Evolutionary conservation across 2,329 filamentous ascomycete species (phyloP), one percentile per base, ranked within the genome.

Genomic region (Gnomoniopsis smithogilvyi): DNA sequence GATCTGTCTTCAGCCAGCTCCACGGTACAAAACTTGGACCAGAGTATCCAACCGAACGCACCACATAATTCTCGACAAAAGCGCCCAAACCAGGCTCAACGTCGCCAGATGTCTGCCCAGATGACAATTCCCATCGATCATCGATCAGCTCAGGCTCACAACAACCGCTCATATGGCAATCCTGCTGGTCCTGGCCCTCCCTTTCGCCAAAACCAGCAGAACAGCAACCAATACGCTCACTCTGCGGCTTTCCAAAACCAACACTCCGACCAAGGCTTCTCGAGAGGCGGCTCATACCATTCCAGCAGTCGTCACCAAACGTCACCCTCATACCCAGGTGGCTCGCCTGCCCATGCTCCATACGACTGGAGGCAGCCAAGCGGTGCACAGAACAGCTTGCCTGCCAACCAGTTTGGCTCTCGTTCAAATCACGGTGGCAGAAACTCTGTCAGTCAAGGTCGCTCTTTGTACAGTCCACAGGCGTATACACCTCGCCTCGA

Each of bases 71-170:
- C 67, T n/a, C 61, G 65, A 53, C 74, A 75, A 65, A 85, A 79
- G 65, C 81, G 84, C 22, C 80, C 76, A 2, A 88, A 88, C 61
- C 85, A 88, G 67, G 84, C 85, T 1, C 82, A 87, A 64, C 77
- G 85, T 51, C 80, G 85, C 22, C 83, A 87, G 65, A 84, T 86
- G 81, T 85, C 78, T 58, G 77, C 83, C 4, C 80, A 87, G 63
- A 66, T 86, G 19, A 78, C 81, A 0, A 80, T 87, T 49, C 77
- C 82, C 4, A 76, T 87, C 54, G 81, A 85, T 60, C 69, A 76
- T 14, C 76, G 76, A 57, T 67, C 67, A 54, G 61, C 67, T 19
- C 64, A 68, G 17, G 59, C 70, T 47, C 64, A 69, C 14, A 61
- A 69, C 30, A 66, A 67, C 24, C 68, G 69, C 30, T 63, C 68